Evolutionary conservation across 345 rosid genomes (phyloP).

Genomic region (Odontarrhena argentea): DNA sequence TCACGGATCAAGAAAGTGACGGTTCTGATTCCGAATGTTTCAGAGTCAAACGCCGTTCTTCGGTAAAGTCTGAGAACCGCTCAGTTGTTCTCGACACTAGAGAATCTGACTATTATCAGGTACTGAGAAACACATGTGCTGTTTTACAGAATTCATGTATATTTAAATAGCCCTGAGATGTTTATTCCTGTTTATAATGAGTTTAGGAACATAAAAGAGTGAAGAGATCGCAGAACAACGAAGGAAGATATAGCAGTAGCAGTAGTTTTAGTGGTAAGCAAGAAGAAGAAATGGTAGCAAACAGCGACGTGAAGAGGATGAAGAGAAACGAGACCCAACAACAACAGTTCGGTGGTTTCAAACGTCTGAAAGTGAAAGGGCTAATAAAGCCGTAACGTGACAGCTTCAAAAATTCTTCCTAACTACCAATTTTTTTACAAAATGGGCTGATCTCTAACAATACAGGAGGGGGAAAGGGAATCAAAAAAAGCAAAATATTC

Average conservation of each 20-base stretch:
- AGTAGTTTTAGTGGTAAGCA: conserved; percentile 30
- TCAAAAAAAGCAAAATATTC: conserved; percentile 25
- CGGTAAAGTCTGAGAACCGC: conserved; percentile 62
- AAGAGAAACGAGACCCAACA: conserved; percentile 24
- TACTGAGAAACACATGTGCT: conserved; percentile 30
- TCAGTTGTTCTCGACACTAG: conserved; percentile 46
- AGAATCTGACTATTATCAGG: conserved; percentile 63
- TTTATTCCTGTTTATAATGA: not conserved
- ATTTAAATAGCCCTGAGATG: not conserved
- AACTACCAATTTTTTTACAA: conserved; percentile 33
- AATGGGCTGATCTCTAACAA: conserved; percentile 37
- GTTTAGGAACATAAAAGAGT: conserved; percentile 30
- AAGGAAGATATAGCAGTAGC: conserved; percentile 36
- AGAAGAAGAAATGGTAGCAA: conserved; percentile 34
- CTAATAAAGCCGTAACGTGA: conserved; percentile 42
- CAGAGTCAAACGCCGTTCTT: conserved; percentile 91
- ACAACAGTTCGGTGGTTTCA: conserved; percentile 34
- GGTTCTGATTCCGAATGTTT: conserved; percentile 85
- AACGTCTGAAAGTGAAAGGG: conserved; percentile 44
- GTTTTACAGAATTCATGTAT: not conserved
- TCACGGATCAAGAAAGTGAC: conserved; percentile 59
- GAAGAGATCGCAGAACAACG: conserved; percentile 30
- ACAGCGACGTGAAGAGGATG: conserved; percentile 31
- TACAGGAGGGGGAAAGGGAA: conserved; percentile 19
- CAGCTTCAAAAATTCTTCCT: conserved; percentile 35